These are phyloP conservation scores for Gaertneriomyces semiglobifer DNA, from an alignment of 192 early-diverging fungal species.

Conservation along the genomic window DNA sequence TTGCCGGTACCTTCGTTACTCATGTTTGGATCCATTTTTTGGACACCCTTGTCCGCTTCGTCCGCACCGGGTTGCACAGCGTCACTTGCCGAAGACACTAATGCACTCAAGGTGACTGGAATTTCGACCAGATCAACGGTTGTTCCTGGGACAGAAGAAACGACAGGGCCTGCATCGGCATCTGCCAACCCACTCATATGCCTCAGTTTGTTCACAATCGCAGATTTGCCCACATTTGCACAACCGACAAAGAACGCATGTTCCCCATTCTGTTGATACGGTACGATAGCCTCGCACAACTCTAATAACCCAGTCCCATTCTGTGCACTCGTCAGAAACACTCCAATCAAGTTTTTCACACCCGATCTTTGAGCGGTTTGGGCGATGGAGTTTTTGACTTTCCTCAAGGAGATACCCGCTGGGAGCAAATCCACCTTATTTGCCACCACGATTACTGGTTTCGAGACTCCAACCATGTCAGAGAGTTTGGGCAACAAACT, in stretches of 20 bases:
- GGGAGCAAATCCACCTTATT: constrained; percentile 75
- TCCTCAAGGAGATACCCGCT: constrained; percentile 41
- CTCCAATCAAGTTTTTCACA: constrained; percentile 1
- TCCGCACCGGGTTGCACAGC: too few relatives aligned
- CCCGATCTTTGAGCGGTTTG: background rate
- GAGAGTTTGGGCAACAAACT: constrained; percentile 51
- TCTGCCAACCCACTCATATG: constrained; percentile 38
- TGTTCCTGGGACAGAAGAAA: constrained; percentile 67
- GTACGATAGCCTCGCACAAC: constrained; percentile 28
- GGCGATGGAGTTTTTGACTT: constrained; percentile 50
- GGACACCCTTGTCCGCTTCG: too few relatives aligned
- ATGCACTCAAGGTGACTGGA: constrained; percentile 37
- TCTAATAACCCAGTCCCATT: constrained; percentile 12
- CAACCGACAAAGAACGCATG: constrained; percentile 71
- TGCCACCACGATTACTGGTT: constrained; percentile 57
- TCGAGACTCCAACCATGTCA: constrained; percentile 46
- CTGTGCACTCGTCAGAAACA: constrained; percentile 19
- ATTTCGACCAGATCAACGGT: constrained; percentile 64
- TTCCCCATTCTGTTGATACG: constrained; percentile 35
- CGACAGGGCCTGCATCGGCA: constrained; percentile 43
- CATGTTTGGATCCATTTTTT: too few relatives aligned
- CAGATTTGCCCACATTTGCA: constrained; percentile 76
- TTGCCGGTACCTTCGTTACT: background rate
- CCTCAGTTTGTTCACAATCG: constrained; percentile 64
- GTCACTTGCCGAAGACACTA: background rate